phyloP scores from a whole-genome alignment of 2,329 filamentous ascomycete species.

The Graphilbum fragrans region DNA sequence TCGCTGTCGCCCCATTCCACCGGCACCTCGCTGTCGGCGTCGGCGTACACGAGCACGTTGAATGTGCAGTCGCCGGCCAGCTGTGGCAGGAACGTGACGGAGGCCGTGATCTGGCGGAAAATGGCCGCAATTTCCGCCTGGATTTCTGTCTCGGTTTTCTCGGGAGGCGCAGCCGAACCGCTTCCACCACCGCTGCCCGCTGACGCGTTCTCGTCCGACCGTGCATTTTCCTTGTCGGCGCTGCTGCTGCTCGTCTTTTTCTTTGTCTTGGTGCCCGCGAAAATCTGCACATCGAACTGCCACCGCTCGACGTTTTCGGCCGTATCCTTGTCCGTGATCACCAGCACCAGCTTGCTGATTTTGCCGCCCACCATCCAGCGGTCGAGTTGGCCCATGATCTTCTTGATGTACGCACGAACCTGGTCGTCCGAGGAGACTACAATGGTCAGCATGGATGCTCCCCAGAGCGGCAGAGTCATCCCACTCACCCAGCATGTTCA shows the following conservation, averaged over 20 bases:
- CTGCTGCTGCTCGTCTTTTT: slow-evolving; percentile 10
- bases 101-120: slow-evolving; percentile 95
- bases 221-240: slow-evolving; percentile 18
- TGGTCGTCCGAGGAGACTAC: slow-evolving; percentile 89
- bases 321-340: slow-evolving; percentile 94
- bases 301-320: slow-evolving; percentile 93
- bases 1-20: slow-evolving; percentile 98
- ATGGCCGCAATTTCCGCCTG: slow-evolving; percentile 93
- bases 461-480: neutral
- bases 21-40: slow-evolving; percentile 90
- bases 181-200: slow-evolving; percentile 16
- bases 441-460: neutral
- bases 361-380: slow-evolving; percentile 97
- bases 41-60: slow-evolving; percentile 95
- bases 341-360: slow-evolving; percentile 92
- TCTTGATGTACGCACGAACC: slow-evolving; percentile 98
- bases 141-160: slow-evolving; percentile 89
- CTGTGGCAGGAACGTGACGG: slow-evolving; percentile 91
- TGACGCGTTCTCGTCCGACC: slow-evolving; percentile 8
- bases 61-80: slow-evolving; percentile 93
- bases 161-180: slow-evolving; percentile 24
- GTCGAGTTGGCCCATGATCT: slow-evolving; percentile 96
- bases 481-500: slow-evolving; percentile 74
- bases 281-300: slow-evolving; percentile 67
- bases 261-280: slow-evolving; percentile 25